Base-by-base conservation (phyloP, 805 yeast species). In the Starmerella lactis-condensi region DNA sequence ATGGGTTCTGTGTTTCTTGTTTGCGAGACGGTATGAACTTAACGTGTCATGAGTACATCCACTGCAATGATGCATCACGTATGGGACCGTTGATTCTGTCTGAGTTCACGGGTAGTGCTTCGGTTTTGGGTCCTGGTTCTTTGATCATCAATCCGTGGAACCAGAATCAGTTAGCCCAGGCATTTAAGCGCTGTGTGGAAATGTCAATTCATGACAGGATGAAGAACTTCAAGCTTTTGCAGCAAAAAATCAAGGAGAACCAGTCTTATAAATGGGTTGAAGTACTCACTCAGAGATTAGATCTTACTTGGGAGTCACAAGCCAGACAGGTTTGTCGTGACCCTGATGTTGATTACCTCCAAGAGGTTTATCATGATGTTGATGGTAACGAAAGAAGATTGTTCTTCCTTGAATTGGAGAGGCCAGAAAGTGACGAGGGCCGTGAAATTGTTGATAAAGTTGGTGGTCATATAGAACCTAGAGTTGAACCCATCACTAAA, bases 1-100 rank as follows among this genome's bases (percentile, higher is more conserved):
- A 79, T 42, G 61, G 70, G 1, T 89, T 89, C 47, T 71, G 77
- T 26, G 94, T 85, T 2, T 72, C 91, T 7, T 77, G 93, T 2
- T 67, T 85, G 62, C 72, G 98, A 49, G 98, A 89, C 53, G 98
- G 98, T 17, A 77, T 89, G 82, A 89, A 89, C 46, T 61, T 89
- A 47, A 83, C 96, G 0, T 85, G 94, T 44, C 98, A 89, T 49
- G 98, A 89, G 51, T 89, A 75, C 50, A 66, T 82, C 25, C 74
- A 73, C 33, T 77, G 92, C 17, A 67, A 89, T 1, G 56, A 61
- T 15, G 33, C 40, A 17, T 39, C 40, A 16, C 44, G 50, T 8
- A 37, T 43, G 31, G 75, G 93, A 0, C 93, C 94, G 2, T 62
- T 85, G 39, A 65, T 89, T 28, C 54, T 89, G 33, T 77, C 93